Percentiles rank a stretch among this genome's conserved stretches.
Conservation (phyloP, 257 asterid species). For the Nicotiana otophora region DNA sequence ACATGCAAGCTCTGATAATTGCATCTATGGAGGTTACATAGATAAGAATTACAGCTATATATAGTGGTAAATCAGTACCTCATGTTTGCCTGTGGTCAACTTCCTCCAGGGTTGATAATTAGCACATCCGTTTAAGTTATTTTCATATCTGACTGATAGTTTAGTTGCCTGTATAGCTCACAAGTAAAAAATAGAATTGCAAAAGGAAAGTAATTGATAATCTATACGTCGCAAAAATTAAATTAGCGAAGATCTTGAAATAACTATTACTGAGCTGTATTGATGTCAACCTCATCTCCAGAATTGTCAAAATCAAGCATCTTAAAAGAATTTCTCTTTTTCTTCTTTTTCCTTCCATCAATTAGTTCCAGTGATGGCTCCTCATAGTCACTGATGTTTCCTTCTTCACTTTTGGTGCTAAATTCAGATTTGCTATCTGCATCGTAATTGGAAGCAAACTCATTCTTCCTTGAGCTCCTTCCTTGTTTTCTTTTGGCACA, state of each 20-base stretch:
- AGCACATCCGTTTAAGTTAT: neutral
- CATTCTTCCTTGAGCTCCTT: conserved; percentile 11
- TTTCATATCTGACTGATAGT: neutral
- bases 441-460: neutral
- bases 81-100: conserved; percentile 16
- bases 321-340: neutral
- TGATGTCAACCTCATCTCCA: conserved; percentile 10
- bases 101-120: conserved; percentile 19
- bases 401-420: conserved; percentile 22
- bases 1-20: neutral
- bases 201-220: neutral
- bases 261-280: neutral
- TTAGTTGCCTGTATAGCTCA: neutral
- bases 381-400: conserved; percentile 6
- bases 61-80: conserved; percentile 23
- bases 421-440: conserved; percentile 2
- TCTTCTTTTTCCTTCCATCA: conserved; percentile 1
- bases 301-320: neutral
- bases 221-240: neutral
- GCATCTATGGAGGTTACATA: neutral
- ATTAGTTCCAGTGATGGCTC: conserved; percentile 18
- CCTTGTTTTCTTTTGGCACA: conserved; percentile 1
- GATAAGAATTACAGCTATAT: neutral
- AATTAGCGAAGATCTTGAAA: neutral
- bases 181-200: neutral